phyloP scores from a whole-genome alignment of 2,329 filamentous ascomycete species.

The Sarocladium oryzae region DNA sequence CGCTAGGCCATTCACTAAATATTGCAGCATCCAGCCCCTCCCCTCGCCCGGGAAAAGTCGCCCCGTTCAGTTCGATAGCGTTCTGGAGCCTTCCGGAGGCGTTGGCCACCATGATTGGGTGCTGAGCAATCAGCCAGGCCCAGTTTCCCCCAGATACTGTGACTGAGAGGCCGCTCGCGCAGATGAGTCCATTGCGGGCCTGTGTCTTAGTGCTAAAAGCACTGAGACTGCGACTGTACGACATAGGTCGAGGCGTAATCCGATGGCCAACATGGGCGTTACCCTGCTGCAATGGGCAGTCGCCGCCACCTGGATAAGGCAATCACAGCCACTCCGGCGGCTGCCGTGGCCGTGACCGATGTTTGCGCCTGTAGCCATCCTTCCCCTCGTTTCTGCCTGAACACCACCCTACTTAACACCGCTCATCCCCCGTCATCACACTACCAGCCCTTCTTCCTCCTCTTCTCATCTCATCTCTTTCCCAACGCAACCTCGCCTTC shows the following conservation, averaged over 20 bases:
- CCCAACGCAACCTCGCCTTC: not conserved
- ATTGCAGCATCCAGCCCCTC: not conserved
- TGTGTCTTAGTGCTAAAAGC: not conserved
- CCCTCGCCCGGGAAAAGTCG: not conserved
- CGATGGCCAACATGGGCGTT: not conserved
- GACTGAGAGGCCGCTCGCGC: not conserved
- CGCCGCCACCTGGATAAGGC: too few relatives aligned
- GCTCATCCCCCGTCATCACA: constrained; percentile 1
- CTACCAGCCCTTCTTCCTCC: not conserved
- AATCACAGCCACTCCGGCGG: too few relatives aligned
- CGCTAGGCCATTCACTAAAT: not conserved
- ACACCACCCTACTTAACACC: constrained; percentile 8
- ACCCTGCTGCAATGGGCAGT: not conserved
- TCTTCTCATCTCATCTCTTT: constrained; percentile 2
- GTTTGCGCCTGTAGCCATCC: not conserved
- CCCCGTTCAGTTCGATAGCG: constrained; percentile 11
- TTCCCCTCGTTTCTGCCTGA: constrained; percentile 11
- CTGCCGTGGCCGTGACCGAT: too few relatives aligned
- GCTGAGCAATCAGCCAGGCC: constrained; percentile 1
- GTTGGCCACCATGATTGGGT: constrained; percentile 6
- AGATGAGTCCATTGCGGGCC: not conserved
- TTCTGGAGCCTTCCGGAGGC: constrained; percentile 11
- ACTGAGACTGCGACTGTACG: not conserved
- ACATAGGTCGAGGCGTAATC: not conserved
- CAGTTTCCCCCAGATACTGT: constrained; percentile 3